Evolutionary conservation across 2,329 filamentous ascomycete species (phyloP).

Genomic region (Diplodia scrobiculata): DNA sequence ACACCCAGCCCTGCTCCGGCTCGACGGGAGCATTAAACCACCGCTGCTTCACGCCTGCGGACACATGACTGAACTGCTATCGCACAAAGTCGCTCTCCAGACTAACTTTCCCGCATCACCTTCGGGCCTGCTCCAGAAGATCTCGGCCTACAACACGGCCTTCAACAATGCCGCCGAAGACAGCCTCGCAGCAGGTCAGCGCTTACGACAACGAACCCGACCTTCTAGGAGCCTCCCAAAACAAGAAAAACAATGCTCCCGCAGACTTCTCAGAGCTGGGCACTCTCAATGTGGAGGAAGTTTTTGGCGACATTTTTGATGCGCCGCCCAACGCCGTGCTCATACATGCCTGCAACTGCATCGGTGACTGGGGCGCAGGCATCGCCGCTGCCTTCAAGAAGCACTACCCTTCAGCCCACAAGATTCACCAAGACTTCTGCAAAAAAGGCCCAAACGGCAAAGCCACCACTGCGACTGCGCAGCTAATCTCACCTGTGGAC

Average conservation of each 20-base stretch:
- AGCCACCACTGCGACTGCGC: constrained; percentile 50
- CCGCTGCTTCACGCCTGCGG: not conserved
- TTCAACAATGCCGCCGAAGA: constrained; percentile 17
- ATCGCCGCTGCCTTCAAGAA: constrained; percentile 57
- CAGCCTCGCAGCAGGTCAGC: constrained; percentile 16
- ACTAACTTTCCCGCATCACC: not conserved
- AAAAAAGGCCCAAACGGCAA: constrained; percentile 34
- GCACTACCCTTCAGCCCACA: constrained; percentile 56
- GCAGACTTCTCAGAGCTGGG: not conserved
- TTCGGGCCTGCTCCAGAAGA: not conserved
- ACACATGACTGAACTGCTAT: not conserved
- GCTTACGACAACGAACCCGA: constrained; percentile 13
- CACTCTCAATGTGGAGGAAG: constrained; percentile 31
- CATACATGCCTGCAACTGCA: constrained; percentile 63
- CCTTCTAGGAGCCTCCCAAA: not conserved
- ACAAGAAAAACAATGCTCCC: not conserved
- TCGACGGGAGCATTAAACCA: constrained; percentile 7
- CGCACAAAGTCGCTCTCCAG: not conserved
- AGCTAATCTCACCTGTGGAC: constrained; percentile 57
- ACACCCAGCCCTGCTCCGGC: constrained; percentile 2
- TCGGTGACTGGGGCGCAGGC: constrained; percentile 61
- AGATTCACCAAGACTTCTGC: constrained; percentile 54
- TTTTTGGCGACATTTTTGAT: constrained; percentile 55
- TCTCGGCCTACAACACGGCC: not conserved
- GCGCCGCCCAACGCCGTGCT: constrained; percentile 55